Percentiles rank a stretch among this genome's conserved stretches.
These are phyloP conservation scores for Dimocarpus longan DNA, from an alignment of 345 rosid genomes.

Conservation along the genomic window DNA sequence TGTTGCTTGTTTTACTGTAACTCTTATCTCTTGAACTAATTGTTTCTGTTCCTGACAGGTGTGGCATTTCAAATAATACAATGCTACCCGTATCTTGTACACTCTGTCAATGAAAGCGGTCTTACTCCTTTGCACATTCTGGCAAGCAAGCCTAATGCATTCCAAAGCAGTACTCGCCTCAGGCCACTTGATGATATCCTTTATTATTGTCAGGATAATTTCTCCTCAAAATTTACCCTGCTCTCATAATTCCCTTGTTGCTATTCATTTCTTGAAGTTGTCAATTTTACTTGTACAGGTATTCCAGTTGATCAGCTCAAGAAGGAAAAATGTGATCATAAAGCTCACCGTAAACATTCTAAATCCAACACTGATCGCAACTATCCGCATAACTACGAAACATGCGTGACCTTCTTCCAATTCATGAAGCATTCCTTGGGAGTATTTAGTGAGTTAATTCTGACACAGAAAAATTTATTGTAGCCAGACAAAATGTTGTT, in stretches of 20 bases:
- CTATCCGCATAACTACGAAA: not conserved
- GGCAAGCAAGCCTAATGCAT: constrained; percentile 22
- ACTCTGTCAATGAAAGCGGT: constrained; percentile 3
- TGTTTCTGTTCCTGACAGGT: constrained; percentile 1
- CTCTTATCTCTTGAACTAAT: not conserved
- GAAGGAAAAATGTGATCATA: not conserved
- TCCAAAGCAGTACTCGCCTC: constrained; percentile 20
- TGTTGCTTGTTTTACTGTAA: not conserved
- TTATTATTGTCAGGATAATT: constrained; percentile 20
- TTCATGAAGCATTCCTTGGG: not conserved
- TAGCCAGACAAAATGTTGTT: not conserved
- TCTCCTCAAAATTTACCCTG: not conserved
- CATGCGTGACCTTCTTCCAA: not conserved
- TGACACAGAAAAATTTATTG: too few species aligned
- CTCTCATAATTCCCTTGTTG: not conserved
- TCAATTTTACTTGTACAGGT: not conserved
- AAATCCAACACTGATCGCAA: not conserved
- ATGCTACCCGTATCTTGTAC: not conserved
- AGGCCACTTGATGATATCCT: constrained; percentile 15
- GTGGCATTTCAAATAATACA: constrained; percentile 24
- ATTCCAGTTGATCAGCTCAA: not conserved
- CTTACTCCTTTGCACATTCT: constrained; percentile 24
- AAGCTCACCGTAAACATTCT: not conserved
- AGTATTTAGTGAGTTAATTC: not conserved
- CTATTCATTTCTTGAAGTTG: not conserved